phyloP scores from a whole-genome alignment of 2,329 filamentous ascomycete genomes.

The Calonectria montana region DNA sequence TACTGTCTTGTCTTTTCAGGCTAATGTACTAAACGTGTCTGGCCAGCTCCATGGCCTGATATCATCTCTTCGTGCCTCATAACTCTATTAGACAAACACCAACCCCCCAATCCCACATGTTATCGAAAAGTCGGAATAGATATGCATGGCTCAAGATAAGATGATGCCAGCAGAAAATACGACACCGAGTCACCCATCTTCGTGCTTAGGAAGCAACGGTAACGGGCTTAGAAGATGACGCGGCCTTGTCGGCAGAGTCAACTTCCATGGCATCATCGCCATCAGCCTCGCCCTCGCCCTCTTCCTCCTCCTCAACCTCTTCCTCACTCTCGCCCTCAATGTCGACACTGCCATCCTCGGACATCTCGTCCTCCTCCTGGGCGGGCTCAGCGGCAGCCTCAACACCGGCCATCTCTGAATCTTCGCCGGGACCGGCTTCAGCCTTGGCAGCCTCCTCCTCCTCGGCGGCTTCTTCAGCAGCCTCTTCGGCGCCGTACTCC shows the following conservation, averaged over 20 bases:
- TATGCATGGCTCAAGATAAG: constrained; percentile 29
- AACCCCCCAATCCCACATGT: constrained; percentile 28
- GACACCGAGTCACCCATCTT: not conserved
- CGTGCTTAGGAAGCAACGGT: constrained; percentile 47
- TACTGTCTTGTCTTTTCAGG: constrained; percentile 15
- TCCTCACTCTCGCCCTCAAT: constrained; percentile 82
- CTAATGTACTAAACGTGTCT: constrained; percentile 29
- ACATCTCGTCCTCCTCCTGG: constrained; percentile 74
- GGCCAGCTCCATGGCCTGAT: constrained; percentile 35
- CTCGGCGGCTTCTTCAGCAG: constrained; percentile 75
- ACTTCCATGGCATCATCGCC: constrained; percentile 64
- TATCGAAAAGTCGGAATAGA: constrained; percentile 31
- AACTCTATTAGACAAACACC: constrained; percentile 43
- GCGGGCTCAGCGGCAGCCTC: constrained; percentile 60
- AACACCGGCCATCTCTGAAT: constrained; percentile 80
- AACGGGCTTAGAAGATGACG: constrained; percentile 48
- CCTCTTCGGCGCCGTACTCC: constrained; percentile 91
- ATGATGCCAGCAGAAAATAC: constrained; percentile 26
- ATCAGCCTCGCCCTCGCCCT: constrained; percentile 46
- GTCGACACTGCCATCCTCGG: constrained; percentile 82
- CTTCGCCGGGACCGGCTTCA: constrained; percentile 65
- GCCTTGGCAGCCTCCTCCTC: constrained; percentile 60
- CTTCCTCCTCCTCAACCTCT: constrained; percentile 75
- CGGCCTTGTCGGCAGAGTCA: constrained; percentile 54
- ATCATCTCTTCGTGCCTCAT: constrained; percentile 47